These are phyloP conservation scores for Penicillium cinerascens DNA, from an alignment of 495 filamentous ascomycete genomes.

Conservation along the genomic window DNA sequence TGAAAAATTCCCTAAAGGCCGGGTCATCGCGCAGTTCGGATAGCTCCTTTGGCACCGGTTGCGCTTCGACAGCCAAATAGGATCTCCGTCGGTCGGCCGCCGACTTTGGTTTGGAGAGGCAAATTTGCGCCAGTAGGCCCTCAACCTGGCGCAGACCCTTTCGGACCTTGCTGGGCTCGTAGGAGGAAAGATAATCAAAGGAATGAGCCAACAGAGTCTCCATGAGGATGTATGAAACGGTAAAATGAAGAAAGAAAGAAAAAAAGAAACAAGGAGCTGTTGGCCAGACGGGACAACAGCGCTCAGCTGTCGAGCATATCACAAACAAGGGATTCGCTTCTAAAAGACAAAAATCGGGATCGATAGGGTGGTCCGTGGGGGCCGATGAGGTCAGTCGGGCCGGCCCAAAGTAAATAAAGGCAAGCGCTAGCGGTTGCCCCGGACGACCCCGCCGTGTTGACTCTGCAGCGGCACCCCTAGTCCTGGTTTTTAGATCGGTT, in stretches of 20 bases:
- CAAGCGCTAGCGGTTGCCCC: slow-evolving; percentile 21
- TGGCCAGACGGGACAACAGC: not conserved
- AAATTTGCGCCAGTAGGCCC: slow-evolving; percentile 93
- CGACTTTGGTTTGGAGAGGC: slow-evolving; percentile 61
- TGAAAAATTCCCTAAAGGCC: slow-evolving; percentile 94
- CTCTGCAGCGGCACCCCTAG: not conserved
- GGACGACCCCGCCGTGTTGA: slow-evolving; percentile 15
- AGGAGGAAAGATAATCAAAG: slow-evolving; percentile 95
- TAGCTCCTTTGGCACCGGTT: slow-evolving; percentile 60
- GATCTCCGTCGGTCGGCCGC: slow-evolving; percentile 43
- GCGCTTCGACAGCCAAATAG: slow-evolving; percentile 31
- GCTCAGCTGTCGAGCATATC: slow-evolving; percentile 5
- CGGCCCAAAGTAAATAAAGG: slow-evolving; percentile 16
- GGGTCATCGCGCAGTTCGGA: slow-evolving; percentile 73
- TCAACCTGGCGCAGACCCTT: slow-evolving; percentile 96
- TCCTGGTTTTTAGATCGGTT: not conserved
- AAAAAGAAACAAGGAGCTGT: slow-evolving; percentile 1
- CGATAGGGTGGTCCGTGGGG: slow-evolving; percentile 21
- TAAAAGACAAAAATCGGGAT: slow-evolving; percentile 1
- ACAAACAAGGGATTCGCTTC: not conserved
- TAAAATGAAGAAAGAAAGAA: slow-evolving; percentile 12
- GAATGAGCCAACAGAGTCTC: slow-evolving; percentile 88
- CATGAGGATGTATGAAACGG: slow-evolving; percentile 53
- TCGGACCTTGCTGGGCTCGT: slow-evolving; percentile 79
- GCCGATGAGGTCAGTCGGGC: slow-evolving; percentile 24